Base-by-base conservation (phyloP, 169 alveolate genomes). In the Blepharisma undulans region DNA sequence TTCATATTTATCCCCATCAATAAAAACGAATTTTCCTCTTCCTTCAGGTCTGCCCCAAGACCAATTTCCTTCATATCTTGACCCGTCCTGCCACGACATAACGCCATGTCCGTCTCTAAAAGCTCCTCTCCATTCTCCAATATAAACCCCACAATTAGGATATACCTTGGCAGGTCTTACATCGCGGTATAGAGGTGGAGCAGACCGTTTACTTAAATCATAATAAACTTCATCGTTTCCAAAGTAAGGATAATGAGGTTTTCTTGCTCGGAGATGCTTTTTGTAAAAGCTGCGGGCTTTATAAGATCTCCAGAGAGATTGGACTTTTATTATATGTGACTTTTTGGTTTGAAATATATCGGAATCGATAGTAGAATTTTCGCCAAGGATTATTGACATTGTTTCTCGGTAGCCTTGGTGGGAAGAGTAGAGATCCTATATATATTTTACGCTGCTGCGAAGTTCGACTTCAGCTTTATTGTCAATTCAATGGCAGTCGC, bases 1-100 rank as follows among this genome's bases (percentile, higher is more conserved):
- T 36, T 72, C 48, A 48, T 22, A 88, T 36, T 21, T 21, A 19
- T 88, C 92, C n/a, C 92, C 92, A 89, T 92, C 94, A 60, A 91
- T 87, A 92, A 90, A 92, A 30, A 91, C 91, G 76, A 92, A 91
- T 89, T 88, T 90, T 22, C 96, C 96, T 92, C 91, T 86, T 29
- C 96, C 96, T 30, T 84, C 66, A 29, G 94, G 93, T 81, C 91
- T 81, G 86, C 93, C 93, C 30, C 85, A 90, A 86, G 91, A 82
- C 95, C 96, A 94, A 86, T 90, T 87, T 34, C 96, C 96, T 81
- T 92, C 93, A 79, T 94, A 94, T 34, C 77, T 60, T 27, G 91
- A 30, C 0, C 84, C 91, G 66, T 86, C 84, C 14, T 86, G 25
- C 84, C 60, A 72, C 1, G 25, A 19, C 89, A 88, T 66, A 19